Evolutionary conservation across 2,329 filamentous ascomycete species (phyloP), one percentile per base, ranked within the genome.

Genomic region (Ophiosphaerella narmari): DNA sequence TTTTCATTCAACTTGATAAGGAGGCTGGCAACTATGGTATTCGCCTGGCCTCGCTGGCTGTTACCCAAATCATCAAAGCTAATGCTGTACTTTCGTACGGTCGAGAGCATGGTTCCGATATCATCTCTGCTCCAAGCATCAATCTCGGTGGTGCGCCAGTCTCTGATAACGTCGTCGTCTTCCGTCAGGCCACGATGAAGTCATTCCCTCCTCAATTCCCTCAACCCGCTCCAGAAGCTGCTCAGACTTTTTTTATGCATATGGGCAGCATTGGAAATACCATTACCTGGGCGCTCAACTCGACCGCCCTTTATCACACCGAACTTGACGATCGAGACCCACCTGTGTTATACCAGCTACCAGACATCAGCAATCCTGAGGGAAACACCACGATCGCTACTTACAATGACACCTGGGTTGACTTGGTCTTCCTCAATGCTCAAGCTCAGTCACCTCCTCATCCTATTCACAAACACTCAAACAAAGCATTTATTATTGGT

Each of bases 391-490:
- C 79, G 14, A 75, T 67, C 24, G 48, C 47, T 3, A 71, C 67
- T 2, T 59, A 65, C 39, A 72, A 71, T 42, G 59, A 63, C 33
- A 67, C 67, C 1, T 71, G 67, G 67, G 53, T 73, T 7, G 68
- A 73, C 33, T 54, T 72, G 2, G 54, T 72, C 38, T 59, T 72
- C 52, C 39, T 58, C 12, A 58, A 63, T 5, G 43, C 51, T 1
- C 58, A 56, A 5, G 46, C 45, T 14, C 43, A 49, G 4, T 80
- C 83, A 59, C 82, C 79, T 4, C 74, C 80, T 8, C 85, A 87
- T 50, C 81, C 83, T 0, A 81, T 87, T 43, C 85, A 87, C 76
- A 86, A 86, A 73, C 85, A 87, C 68, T 79, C 80, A 39, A 83
- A 80, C 59, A 85, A 84, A 63, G 83, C 81, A 71, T 86, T 77